Evolutionary conservation across 345 rosid species (phyloP), one percentile per base, ranked within the genome.

Genomic region (Aquilaria yunnanensis): DNA sequence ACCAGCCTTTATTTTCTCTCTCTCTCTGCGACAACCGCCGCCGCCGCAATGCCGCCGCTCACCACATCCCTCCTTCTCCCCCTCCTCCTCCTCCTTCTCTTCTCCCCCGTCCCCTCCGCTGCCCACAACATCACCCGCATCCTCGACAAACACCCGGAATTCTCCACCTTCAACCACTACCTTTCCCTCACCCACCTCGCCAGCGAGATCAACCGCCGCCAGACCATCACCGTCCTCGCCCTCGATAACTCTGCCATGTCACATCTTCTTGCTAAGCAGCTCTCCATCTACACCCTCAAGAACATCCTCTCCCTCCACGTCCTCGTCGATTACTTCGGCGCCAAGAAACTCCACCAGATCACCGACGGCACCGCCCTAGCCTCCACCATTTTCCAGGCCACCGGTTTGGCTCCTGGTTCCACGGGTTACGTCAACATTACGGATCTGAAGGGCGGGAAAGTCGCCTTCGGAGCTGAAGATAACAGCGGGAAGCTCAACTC

Each of bases 341-440:
- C 3, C 0, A 47, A 47, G 8, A 75, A 69, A 52, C 59, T 81
- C 2, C 55, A 50, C 9, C 57, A 61, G 2, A 12, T 73, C 31
- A 51, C 61, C 0, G 51, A 58, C 10, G 69, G 67, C 16, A 45
- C 72, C 4, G 55, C 54, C 6, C 31, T 59, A 2, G 64, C 75
- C 56, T 59, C 80, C 53, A 81, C 82, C 1, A 70, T 75, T 46
- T 78, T 48, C 58, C 80, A 75, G 54, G 34, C 80, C 3, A 73
- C 63, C 13, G 80, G 80, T 12, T 53, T 12, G 47, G 80, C 78
- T 12, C 49, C 2, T 0, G 71, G 69, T 13, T 33, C 60, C 43
- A 52, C 68, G 33, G 85, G 82, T 8, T 75, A 70, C 67, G 14
- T 78, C 49, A 81, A 81, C 46, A 72, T 66, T 14, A 71, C 80